A percentile compares a stretch with the other conserved stretches of the same genome.
Evolutionary conservation across 2,329 filamentous ascomycete species (phyloP).

Genomic region (Fusarium miscanthi): DNA sequence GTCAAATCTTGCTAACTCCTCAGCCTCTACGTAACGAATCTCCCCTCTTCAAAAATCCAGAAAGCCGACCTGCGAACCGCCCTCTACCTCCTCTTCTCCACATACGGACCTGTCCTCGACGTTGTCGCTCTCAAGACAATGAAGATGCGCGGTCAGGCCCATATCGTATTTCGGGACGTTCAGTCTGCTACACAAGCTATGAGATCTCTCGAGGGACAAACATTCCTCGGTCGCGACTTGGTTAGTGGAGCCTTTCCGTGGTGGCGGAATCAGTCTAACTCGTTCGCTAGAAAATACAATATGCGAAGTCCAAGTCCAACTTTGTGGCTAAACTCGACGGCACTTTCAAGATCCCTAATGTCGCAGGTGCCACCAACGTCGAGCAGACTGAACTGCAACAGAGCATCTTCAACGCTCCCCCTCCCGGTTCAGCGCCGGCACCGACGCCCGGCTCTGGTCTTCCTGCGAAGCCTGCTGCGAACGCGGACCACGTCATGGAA

Average conservation of each 20-base stretch:
- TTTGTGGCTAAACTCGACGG: constrained; percentile 92
- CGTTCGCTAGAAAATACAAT: constrained; percentile 80
- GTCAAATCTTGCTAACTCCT: constrained; percentile 6
- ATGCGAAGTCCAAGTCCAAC: constrained; percentile 90
- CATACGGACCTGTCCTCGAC: constrained; percentile 92
- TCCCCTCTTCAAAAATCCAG: constrained; percentile 86
- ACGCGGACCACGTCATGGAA: constrained; percentile 60
- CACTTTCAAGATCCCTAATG: constrained; percentile 78
- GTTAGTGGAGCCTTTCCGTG: constrained; percentile 62
- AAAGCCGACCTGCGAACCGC: constrained; percentile 88
- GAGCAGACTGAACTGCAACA: constrained; percentile 80
- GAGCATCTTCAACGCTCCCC: constrained; percentile 80
- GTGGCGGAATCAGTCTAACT: constrained; percentile 6
- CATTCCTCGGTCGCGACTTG: constrained; percentile 86
- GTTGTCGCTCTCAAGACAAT: constrained; percentile 88
- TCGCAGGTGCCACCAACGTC: constrained; percentile 63
- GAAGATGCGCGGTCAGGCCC: constrained; percentile 96
- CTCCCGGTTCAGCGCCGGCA: constrained; percentile 62
- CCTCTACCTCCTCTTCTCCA: constrained; percentile 93
- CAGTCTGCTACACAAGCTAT: constrained; percentile 95
- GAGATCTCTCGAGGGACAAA: constrained; percentile 85
- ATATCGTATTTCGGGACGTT: constrained; percentile 89
- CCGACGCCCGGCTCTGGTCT: constrained; percentile 53
- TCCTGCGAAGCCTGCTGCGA: constrained; percentile 62
- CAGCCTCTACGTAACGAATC: constrained; percentile 89